phyloP scores from a whole-genome alignment of 257 asterid genomes.

The Capsicum pubescens region DNA sequence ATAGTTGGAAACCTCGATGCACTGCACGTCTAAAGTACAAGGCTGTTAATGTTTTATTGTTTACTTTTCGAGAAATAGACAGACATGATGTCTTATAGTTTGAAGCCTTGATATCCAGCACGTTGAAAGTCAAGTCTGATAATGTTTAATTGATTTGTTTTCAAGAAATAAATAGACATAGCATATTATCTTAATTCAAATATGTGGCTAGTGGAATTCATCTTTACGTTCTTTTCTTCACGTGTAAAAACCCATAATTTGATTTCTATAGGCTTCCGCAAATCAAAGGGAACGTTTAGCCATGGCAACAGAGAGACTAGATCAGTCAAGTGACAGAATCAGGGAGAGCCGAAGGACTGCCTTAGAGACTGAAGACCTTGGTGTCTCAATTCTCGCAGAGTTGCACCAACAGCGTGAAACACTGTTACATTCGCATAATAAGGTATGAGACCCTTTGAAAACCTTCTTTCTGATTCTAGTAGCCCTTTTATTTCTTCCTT shows the following conservation, averaged over 20 bases:
- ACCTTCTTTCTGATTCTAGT: not conserved
- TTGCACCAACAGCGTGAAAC: conserved; percentile 94
- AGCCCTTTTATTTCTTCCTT: not conserved
- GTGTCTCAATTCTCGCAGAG: conserved; percentile 87
- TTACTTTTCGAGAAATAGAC: too few species aligned
- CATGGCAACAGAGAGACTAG: conserved; percentile 83
- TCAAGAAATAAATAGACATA: not conserved
- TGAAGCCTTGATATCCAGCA: conserved; percentile 11
- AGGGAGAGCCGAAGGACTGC: conserved; percentile 81
- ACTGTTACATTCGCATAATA: conserved; percentile 77
- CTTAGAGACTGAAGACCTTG: conserved; percentile 90
- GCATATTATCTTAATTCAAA: not conserved
- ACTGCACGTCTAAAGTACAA: not conserved
- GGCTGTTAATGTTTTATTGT: too few species aligned
- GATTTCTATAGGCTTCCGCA: conserved; percentile 63
- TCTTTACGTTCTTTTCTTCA: not conserved
- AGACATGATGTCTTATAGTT: not conserved
- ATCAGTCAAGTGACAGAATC: conserved; percentile 79
- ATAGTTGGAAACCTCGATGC: conserved; percentile 17
- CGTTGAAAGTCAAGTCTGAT: not conserved
- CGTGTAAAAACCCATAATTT: not conserved
- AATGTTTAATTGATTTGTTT: not conserved
- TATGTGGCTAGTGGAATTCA: conserved; percentile 6
- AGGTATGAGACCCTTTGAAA: conserved; percentile 46
- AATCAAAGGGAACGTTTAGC: conserved; percentile 84